These are phyloP conservation scores for Lepidium africanum DNA, from an alignment of 345 rosid genomes.

Conservation along the genomic window DNA sequence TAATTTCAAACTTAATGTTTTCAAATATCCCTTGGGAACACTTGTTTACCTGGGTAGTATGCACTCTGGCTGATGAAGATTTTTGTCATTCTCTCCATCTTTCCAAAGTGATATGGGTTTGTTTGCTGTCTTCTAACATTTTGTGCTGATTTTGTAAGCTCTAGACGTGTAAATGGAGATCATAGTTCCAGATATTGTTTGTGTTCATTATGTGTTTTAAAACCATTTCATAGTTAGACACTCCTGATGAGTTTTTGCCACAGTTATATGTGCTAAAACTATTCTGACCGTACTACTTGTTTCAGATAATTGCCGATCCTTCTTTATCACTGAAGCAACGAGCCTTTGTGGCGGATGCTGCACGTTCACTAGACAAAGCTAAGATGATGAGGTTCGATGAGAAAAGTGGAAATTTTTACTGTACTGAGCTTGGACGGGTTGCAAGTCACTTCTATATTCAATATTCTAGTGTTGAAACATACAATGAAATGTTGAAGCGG, in stretches of 20 bases:
- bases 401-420: slow-evolving; percentile 95
- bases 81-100: neutral
- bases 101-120: neutral
- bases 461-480: slow-evolving; percentile 95
- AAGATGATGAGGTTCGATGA: slow-evolving; percentile 99
- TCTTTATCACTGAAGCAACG: slow-evolving; percentile 76
- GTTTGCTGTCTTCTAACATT: neutral
- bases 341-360: slow-evolving; percentile 90
- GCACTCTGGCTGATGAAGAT: neutral
- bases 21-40: neutral
- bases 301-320: slow-evolving; percentile 88
- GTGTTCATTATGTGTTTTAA: neutral
- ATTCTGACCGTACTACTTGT: slow-evolving; percentile 18
- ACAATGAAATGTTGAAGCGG: slow-evolving; percentile 84
- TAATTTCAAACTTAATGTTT: neutral
- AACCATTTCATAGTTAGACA: neutral
- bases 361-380: slow-evolving; percentile 93
- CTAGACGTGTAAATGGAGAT: slow-evolving; percentile 13
- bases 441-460: slow-evolving; percentile 98
- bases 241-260: neutral
- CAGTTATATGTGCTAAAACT: slow-evolving; percentile 1
- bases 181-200: neutral
- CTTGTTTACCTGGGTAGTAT: neutral
- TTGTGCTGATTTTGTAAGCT: slow-evolving; percentile 4
- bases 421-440: slow-evolving; percentile 98